phyloP scores from a whole-genome alignment of 139 green algal species.

The Ettlia oleoabundans region DNA sequence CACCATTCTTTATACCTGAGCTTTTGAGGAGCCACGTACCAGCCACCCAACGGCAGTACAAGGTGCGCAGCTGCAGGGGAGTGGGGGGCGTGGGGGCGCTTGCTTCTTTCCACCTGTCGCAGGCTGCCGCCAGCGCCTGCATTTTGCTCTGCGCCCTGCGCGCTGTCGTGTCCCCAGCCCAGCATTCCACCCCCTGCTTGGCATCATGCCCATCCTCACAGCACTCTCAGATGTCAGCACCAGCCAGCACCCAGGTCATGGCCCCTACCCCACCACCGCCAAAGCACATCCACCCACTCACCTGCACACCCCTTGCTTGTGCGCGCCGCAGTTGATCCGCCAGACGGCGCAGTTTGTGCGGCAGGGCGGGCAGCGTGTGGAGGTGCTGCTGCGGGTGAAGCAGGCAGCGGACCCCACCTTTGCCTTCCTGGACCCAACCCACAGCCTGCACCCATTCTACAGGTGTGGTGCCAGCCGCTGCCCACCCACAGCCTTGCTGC shows the following conservation, averaged over 20 bases:
- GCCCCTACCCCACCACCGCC: too few species aligned
- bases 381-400: slow-evolving; percentile 77
- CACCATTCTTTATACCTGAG: slow-evolving; percentile 29
- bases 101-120: too few species aligned
- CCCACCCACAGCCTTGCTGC: too few species aligned
- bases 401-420: slow-evolving; percentile 69
- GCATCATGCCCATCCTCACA: too few species aligned
- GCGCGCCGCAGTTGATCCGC: slow-evolving; percentile 61
- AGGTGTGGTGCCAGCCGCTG: background rate
- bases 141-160: too few species aligned
- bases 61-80: slow-evolving; percentile 24
- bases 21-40: slow-evolving; percentile 28
- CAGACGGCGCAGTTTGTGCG: slow-evolving; percentile 79
- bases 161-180: too few species aligned
- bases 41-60: slow-evolving; percentile 21
- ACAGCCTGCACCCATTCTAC: slow-evolving; percentile 64
- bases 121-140: too few species aligned
- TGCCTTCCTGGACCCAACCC: slow-evolving; percentile 58
- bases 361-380: slow-evolving; percentile 62
- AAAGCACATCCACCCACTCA: too few species aligned
- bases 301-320: too few species aligned
- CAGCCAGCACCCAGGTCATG: too few species aligned
- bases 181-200: too few species aligned
- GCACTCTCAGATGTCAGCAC: too few species aligned
- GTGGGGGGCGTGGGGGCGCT: background rate